These are phyloP conservation scores for Rhizophagus prolifer DNA, from an alignment of 192 early-diverging fungal genomes.

Conservation along the genomic window DNA sequence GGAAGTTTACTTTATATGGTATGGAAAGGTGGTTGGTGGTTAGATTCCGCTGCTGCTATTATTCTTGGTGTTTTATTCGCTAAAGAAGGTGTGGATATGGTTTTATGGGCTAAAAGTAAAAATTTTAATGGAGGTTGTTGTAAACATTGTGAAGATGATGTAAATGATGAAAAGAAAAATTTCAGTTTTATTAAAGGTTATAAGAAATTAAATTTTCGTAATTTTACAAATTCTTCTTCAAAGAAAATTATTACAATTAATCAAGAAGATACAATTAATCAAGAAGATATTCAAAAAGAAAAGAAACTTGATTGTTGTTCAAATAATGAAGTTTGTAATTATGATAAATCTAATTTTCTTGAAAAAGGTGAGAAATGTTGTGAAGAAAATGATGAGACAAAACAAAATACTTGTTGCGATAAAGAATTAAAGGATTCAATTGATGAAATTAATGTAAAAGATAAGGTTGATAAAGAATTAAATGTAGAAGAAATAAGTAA, in stretches of 20 bases:
- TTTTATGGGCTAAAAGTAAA: conserved; percentile 21
- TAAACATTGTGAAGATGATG: neutral
- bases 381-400: neutral
- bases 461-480: too few species aligned
- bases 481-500: neutral
- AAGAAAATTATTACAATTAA: neutral
- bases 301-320: neutral
- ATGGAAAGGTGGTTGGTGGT: conserved; percentile 15
- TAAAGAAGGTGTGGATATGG: conserved; percentile 16
- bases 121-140: conserved; percentile 22
- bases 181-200: neutral
- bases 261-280: too few species aligned
- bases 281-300: neutral
- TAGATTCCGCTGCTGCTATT: conserved; percentile 18
- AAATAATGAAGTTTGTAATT: neutral
- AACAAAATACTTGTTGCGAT: neutral
- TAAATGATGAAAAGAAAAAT: neutral
- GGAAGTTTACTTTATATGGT: conserved; percentile 7
- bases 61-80: conserved; percentile 11
- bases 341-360: neutral
- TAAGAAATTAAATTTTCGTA: neutral
- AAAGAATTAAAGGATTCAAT: neutral
- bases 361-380: neutral
- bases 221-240: neutral
- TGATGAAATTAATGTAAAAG: neutral